A percentile compares a stretch with the other conserved stretches of the same genome.
These are phyloP conservation scores for Chrysoporthe cubensis DNA, from an alignment of 2,329 filamentous ascomycete species.

Conservation along the genomic window DNA sequence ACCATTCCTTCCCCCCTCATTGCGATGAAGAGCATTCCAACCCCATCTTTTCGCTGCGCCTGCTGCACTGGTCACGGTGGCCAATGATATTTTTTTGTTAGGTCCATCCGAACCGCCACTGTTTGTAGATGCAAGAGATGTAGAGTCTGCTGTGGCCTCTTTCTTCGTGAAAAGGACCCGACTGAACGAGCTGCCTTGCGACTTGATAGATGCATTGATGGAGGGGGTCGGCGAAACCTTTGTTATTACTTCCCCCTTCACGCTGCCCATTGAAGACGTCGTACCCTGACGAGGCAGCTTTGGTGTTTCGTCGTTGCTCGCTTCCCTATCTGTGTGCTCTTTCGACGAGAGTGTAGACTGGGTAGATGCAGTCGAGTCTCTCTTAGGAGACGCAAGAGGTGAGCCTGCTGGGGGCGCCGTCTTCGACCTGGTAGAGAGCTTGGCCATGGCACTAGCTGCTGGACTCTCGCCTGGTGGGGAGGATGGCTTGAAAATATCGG, in stretches of 20 bases:
- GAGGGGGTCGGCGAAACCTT: conserved; percentile 39
- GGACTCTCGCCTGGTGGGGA: conserved; percentile 60
- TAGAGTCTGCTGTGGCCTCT: conserved; percentile 42
- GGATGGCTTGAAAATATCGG: conserved; percentile 64
- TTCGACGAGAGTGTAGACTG: conserved; percentile 55
- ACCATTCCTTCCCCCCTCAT: conserved; percentile 42
- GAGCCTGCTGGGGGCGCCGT: conserved; percentile 52
- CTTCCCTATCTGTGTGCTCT: conserved; percentile 47
- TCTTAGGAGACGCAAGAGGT: conserved; percentile 41
- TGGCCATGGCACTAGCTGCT: conserved; percentile 69
- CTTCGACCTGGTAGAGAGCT: conserved; percentile 65
- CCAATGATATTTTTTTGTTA: conserved; percentile 53
- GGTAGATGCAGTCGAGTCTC: conserved; percentile 45
- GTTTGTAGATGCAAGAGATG: conserved; percentile 42
- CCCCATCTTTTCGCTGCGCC: conserved; percentile 63
- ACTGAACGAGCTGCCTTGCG: conserved; percentile 43
- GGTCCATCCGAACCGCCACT: conserved; percentile 35
- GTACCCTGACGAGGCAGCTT: conserved; percentile 42
- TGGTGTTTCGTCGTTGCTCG: conserved; percentile 37
- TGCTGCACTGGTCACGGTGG: conserved; percentile 60
- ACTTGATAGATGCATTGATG: conserved; percentile 44
- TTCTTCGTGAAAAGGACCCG: conserved; percentile 46
- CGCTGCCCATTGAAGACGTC: conserved; percentile 40
- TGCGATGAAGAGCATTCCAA: conserved; percentile 55
- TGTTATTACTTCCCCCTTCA: conserved; percentile 35